Percentiles rank a stretch among this genome's conserved stretches.
Conservation (phyloP, 306 rosid genomes). For the Notholithocarpus densiflorus region DNA sequence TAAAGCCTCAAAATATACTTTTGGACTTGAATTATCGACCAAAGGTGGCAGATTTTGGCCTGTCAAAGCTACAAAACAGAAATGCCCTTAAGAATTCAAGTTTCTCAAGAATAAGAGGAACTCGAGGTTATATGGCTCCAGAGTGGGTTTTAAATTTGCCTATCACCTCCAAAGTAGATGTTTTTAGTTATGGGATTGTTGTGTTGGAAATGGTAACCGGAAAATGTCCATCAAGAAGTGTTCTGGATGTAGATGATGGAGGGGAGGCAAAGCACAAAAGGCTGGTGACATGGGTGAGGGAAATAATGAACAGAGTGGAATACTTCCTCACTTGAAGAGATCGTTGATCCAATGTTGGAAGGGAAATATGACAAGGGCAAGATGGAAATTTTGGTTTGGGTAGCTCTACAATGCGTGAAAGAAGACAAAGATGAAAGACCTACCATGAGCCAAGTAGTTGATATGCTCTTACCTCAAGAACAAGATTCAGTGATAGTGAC, state of each 20-base stretch:
- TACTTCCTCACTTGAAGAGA: not conserved
- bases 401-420: constrained; percentile 46
- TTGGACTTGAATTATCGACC: constrained; percentile 22
- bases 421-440: constrained; percentile 46
- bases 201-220: constrained; percentile 38
- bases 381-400: constrained; percentile 27
- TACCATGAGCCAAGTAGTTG: constrained; percentile 48
- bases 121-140: constrained; percentile 38
- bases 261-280: constrained; percentile 9
- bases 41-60: constrained; percentile 38
- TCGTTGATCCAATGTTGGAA: constrained; percentile 19
- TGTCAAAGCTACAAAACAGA: constrained; percentile 36
- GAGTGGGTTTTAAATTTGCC: constrained; percentile 35
- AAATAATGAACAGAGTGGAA: not conserved
- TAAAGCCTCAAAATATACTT: constrained; percentile 38
- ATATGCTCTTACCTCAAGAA: constrained; percentile 23
- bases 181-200: constrained; percentile 36
- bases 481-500: not conserved
- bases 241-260: not conserved
- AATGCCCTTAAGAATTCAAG: constrained; percentile 11
- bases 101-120: constrained; percentile 46
- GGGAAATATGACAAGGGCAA: not conserved
- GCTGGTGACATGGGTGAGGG: constrained; percentile 17
- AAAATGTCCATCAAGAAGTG: constrained; percentile 3
- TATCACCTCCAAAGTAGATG: constrained; percentile 42